Evolutionary conservation across 495 filamentous ascomycete species (phyloP).

Genomic region (Viridothelium virens): DNA sequence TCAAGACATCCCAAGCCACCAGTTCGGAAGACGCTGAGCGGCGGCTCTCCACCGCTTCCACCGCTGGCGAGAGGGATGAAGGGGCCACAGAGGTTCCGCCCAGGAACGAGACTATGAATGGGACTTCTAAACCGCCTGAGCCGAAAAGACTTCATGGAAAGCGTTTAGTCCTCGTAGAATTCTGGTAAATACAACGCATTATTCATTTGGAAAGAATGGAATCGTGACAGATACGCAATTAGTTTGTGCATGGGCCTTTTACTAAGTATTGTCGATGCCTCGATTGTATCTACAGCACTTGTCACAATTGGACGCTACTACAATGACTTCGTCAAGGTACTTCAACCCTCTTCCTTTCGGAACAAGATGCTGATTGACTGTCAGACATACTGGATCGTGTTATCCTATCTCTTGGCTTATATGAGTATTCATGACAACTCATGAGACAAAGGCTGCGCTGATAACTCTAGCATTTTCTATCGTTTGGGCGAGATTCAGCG

Average conservation of each 20-base stretch:
- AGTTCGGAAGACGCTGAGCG: conserved; percentile 6
- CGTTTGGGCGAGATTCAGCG: conserved; percentile 16
- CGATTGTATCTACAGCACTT: conserved; percentile 15
- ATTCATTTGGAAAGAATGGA: background rate
- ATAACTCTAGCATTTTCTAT: conserved; percentile 11
- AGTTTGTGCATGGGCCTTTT: conserved; percentile 15
- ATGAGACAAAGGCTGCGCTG: background rate
- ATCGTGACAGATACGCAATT: background rate
- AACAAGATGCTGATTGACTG: conserved; percentile 4
- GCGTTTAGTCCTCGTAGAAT: conserved; percentile 3
- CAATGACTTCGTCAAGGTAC: conserved; percentile 13
- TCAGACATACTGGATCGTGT: conserved; percentile 16
- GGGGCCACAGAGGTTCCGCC: background rate
- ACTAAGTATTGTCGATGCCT: conserved; percentile 16
- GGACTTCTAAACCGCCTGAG: conserved; percentile 3
- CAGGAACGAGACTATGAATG: background rate
- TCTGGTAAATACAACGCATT: conserved; percentile 5
- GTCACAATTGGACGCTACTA: conserved; percentile 15
- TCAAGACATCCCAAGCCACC: conserved; percentile 9
- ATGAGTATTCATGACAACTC: conserved; percentile 9
- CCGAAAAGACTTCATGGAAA: conserved; percentile 9
- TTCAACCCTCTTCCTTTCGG: background rate
- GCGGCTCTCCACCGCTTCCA: background rate
- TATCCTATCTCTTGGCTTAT: conserved; percentile 17
- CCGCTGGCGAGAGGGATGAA: conserved; percentile 2